Conservation (phyloP, 768 basidiomycete genomes). For the Russula dissimulans region DNA sequence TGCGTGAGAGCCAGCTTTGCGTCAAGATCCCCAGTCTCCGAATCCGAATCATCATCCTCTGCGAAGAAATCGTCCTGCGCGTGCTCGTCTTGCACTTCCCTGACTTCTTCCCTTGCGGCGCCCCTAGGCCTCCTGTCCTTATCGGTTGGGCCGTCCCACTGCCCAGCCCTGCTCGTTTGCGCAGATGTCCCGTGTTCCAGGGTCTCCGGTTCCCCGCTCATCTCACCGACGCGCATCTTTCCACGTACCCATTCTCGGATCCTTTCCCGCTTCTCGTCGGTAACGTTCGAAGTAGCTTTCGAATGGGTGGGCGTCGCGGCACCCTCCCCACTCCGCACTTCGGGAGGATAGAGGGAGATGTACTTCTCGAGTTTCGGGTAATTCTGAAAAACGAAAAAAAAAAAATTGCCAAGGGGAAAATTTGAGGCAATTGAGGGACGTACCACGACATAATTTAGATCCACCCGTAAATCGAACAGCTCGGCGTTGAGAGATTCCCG, state of each 20-base stretch:
- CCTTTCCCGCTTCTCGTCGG: slow-evolving; percentile 46
- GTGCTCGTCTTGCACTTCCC: slow-evolving; percentile 6
- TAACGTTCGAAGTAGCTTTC: slow-evolving; percentile 21
- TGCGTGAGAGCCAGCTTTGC: background rate
- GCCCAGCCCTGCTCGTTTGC: background rate
- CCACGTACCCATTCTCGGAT: slow-evolving; percentile 49
- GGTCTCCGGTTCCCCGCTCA: slow-evolving; percentile 53
- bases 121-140: background rate
- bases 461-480: slow-evolving; percentile 62
- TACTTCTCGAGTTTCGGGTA: slow-evolving; percentile 84
- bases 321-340: slow-evolving; percentile 32
- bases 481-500: slow-evolving; percentile 34
- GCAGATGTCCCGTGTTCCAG: slow-evolving; percentile 2
- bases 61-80: slow-evolving; percentile 28
- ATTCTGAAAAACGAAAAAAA: slow-evolving; percentile 39
- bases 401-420: background rate
- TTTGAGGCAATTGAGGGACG: slow-evolving; percentile 15
- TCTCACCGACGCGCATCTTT: slow-evolving; percentile 50
- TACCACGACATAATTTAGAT: slow-evolving; percentile 86
- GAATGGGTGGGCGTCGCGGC: slow-evolving; percentile 10
- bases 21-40: slow-evolving; percentile 2
- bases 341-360: slow-evolving; percentile 80
- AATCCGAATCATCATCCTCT: slow-evolving; percentile 14
- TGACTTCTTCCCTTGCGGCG: background rate
- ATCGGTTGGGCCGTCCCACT: background rate